Evolutionary conservation across 75 land plant species (phyloP), one percentile per base, ranked within the genome.

Genomic region (Pinus tabuliformis): DNA sequence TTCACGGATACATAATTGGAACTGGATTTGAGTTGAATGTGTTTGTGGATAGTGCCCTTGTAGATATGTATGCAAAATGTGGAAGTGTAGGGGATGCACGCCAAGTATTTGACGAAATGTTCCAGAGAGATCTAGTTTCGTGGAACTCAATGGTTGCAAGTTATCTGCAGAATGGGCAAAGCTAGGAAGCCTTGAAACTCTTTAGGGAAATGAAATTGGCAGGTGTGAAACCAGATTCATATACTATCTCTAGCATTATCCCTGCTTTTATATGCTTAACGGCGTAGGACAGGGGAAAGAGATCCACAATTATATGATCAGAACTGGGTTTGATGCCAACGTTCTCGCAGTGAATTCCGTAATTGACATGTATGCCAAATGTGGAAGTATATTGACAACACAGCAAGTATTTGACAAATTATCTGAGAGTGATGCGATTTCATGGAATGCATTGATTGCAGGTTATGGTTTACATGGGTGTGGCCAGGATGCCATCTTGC

Each of bases 361-460:
- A 39, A 80, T 91, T 73, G 89, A 86, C 81, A 86, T 89, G 91
- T 88, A 91, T 74, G 80, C 83, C 0, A 89, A 91, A 63, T 84
- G 83, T 71, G 57, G 63, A 17, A 21, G 1, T 28, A 33, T 88
- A 21, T 75, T 74, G 70, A 87, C 86, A 28, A 89, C 91, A 24
- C 26, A 73, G 22, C n/a, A 60, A 22, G 65, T 91, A 49, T 91
- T 91, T 74, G 26, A 57, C 54, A 75, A 81, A 58, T 78, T 86
- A 80, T 80, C 76, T 20, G 63, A 76, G 20, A 82, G 83, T 28
- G 89, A 83, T 80, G 86, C 76, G 57, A 81, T 91, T 3, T 86
- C 89, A 20, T 91, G 93, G 93, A 91, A 84, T 77, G 78, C 84
- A 30, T 77, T 91, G 78, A 89, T 89, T 78, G 81, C 91, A 24